Evolutionary conservation across 73 alveolate genomes (phyloP), one percentile per base, ranked within the genome.

Genomic region (Durusdinium trenchii): DNA sequence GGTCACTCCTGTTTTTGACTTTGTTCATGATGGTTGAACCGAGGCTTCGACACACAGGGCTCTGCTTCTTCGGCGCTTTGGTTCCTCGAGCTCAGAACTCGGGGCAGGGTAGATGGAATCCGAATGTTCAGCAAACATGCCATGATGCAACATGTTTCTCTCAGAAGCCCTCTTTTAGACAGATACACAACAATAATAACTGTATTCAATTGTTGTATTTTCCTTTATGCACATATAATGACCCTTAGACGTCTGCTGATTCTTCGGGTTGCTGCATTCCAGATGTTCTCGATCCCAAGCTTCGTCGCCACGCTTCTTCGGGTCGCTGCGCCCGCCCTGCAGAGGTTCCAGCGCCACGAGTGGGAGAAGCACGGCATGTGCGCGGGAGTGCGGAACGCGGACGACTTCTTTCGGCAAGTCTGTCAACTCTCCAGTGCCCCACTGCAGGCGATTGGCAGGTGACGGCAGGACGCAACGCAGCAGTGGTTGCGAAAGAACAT

Each of bases 361-460:
- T 91, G 98, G 98, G 90, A 91, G 78, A 91, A 91, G 78, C 98
- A 91, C 57, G 98, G 98, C 38, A 62, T 40, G 6, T 91, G 98
- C 76, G 98, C 98, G 9, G 98, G 98, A 32, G 98, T 91, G 90
- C 46, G 91, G 61, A 78, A 91, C 36, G 98, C 98, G 3, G 98
- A 91, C 45, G 98, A 91, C 76, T 91, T 91, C 98, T 91, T 91
- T 40, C 98, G 89, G 36, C 98, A 91, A 78, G 98, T 91, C 60
- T 91, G 98, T 40, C 73, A 76, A 47, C 98, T 91, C 28, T 48
- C 98, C 43, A 78, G 82, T 26, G 98, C 75, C 6, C 98, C 98
- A 45, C 43, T 91, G 46, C 98, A 91, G 98, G 98, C 69, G 36
- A 32, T 23, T 62, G 91, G 45, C 20, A 51, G 50, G 4, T 48